Evolutionary conservation across 768 basidiomycete species (phyloP), one percentile per base, ranked within the genome.

Genomic region (Suillus weaverae): DNA sequence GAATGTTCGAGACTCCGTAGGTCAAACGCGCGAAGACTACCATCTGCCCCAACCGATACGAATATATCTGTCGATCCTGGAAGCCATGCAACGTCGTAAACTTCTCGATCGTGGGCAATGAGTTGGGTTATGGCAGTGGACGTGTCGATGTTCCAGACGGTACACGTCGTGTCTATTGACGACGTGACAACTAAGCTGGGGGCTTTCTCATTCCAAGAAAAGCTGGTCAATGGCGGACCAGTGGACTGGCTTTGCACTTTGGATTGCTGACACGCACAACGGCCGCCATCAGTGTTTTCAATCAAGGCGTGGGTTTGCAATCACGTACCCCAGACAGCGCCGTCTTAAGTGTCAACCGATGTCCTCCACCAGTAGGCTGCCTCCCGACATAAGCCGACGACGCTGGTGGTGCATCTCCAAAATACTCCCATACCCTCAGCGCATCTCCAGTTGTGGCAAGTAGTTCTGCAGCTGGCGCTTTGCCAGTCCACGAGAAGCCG

Each of bases 81-180:
- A 14, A 98, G 85, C 97, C 97, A 99, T n/a, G 95, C 95, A 48
- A 97, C 95, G 74, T 98, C 95, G 79, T 96, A 97, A 16, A 95
- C 95, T 79, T 96, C 91, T 55, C 93, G 88, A 81, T 98, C 95
- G 77, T 97, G 97, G 0, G 97, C 95, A 72, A 97, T 97, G 66
- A 99, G 87, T 76, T 99, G 97, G 3, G 97, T 99, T 73, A 99
- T 87, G 32, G 97, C 97, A 8, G 91, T 89, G 32, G 89, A 86
- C 4, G 94, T 94, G 71, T 97, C 92, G 73, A 99, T 93, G 77
- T 99, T 97, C 97, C 97, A 99, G 30, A 99, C 92, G 2, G 97
- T 99, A 75, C 97, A 99, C 16, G 96, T 97, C 60, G 97, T 99
- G 74, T 99, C 97, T 70, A 99, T 97, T 9, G 95, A 97, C 30